These are phyloP conservation scores for Trichoderma reesei DNA, from an alignment of 495 filamentous ascomycete species.

Conservation along the genomic window DNA sequence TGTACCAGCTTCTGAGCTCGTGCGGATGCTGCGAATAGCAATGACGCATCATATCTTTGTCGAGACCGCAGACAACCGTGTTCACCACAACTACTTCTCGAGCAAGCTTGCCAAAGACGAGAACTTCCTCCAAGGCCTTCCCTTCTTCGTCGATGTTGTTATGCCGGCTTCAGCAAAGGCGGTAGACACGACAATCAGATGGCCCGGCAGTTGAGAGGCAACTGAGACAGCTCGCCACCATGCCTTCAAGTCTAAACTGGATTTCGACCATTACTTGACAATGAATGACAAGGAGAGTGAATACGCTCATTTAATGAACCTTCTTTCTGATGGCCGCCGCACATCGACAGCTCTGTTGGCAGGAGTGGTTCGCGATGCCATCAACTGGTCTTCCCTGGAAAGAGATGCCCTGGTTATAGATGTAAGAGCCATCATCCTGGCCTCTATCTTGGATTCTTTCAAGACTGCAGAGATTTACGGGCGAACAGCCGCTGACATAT, in stretches of 20 bases:
- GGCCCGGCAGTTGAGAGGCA: background rate
- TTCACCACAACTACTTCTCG: background rate
- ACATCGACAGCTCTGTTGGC: background rate
- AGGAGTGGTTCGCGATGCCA: background rate
- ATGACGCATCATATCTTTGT: background rate
- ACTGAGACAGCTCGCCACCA: background rate
- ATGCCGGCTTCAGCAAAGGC: background rate
- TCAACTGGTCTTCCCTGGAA: background rate
- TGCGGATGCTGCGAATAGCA: background rate
- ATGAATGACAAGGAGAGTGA: background rate
- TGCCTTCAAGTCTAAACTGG: background rate
- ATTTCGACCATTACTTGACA: background rate
- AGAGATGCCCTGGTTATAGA: background rate
- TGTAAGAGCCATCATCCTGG: background rate
- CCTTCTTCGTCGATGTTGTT: background rate
- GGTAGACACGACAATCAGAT: background rate
- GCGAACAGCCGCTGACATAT: background rate
- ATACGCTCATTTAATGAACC: background rate
- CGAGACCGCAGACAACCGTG: background rate
- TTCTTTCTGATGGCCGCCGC: background rate
- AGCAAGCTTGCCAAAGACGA: background rate
- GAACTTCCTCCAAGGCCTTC: background rate
- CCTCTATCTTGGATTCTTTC: background rate
- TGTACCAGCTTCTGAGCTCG: background rate
- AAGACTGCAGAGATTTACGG: background rate